These are phyloP conservation scores for Lichtheimia corymbifera DNA, from an alignment of 371 early-diverging fungal genomes.

Conservation along the genomic window DNA sequence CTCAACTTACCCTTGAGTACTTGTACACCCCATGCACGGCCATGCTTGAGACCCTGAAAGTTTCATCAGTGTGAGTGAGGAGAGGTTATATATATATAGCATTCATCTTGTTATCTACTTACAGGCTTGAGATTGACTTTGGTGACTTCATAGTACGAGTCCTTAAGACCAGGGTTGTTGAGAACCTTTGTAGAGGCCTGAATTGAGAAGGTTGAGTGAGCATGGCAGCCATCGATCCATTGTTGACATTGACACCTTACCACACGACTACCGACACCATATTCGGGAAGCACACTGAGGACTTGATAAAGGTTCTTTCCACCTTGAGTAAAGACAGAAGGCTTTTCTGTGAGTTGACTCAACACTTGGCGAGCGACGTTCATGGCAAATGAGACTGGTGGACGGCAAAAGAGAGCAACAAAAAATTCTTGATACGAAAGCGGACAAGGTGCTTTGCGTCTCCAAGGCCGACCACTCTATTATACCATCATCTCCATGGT, in stretches of 20 bases:
- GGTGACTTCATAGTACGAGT: constrained; percentile 38
- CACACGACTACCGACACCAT: constrained; percentile 31
- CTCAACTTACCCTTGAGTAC: constrained; percentile 27
- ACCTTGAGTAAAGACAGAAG: constrained; percentile 18
- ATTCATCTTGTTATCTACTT: constrained; percentile 4
- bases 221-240: background rate
- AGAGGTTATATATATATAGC: background rate
- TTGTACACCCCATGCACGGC: constrained; percentile 38
- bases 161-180: constrained; percentile 26
- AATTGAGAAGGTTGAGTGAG: background rate
- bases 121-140: constrained; percentile 35
- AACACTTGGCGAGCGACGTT: constrained; percentile 18
- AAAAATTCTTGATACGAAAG: too few relatives aligned
- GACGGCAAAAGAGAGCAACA: background rate
- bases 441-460: too few relatives aligned
- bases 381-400: constrained; percentile 4
- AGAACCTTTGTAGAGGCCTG: constrained; percentile 29
- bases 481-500: too few relatives aligned
- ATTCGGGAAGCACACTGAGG: constrained; percentile 25
- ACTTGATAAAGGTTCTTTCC: constrained; percentile 27
- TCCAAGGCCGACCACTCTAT: too few relatives aligned
- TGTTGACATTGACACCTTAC: constrained; percentile 10
- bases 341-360: constrained; percentile 9
- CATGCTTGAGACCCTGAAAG: constrained; percentile 22
- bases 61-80: background rate